These are phyloP conservation scores for Physaria fendleri DNA, from an alignment of 345 rosid species.

Conservation along the genomic window DNA sequence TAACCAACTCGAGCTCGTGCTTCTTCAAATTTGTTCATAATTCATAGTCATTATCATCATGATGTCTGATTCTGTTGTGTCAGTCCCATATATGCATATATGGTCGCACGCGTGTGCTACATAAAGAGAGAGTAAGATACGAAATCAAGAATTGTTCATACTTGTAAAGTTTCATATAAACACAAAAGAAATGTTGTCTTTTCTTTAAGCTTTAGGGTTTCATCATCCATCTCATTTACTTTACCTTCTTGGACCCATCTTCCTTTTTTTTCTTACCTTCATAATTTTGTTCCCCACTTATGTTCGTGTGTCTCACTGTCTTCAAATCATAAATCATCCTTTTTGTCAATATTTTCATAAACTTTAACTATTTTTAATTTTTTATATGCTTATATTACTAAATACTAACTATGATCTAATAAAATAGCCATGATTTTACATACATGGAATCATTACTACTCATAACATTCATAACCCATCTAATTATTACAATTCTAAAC, in stretches of 20 bases:
- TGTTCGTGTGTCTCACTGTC: conserved; percentile 21
- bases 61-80: no score
- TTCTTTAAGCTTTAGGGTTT: conserved; percentile 16
- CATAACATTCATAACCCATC: background rate
- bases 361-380: background rate
- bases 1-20: conserved; percentile 1
- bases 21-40: conserved; percentile 8
- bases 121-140: no score
- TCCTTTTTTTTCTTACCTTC: conserved; percentile 13
- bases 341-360: conserved; percentile 14
- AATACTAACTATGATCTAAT: background rate
- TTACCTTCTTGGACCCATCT: conserved; percentile 28
- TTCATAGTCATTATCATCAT: conserved; percentile 12
- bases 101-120: no score
- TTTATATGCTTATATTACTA: background rate
- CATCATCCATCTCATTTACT: conserved; percentile 19
- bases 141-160: conserved; percentile 6
- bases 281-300: conserved; percentile 29
- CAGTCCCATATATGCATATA: no score
- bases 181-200: conserved; percentile 13
- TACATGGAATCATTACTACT: conserved; percentile 8
- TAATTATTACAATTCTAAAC: background rate
- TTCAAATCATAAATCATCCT: background rate
- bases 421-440: background rate
- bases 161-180: conserved; percentile 2